phyloP scores from a whole-genome alignment of 2,329 filamentous ascomycete species.

The Aurifilum marmelostoma region DNA sequence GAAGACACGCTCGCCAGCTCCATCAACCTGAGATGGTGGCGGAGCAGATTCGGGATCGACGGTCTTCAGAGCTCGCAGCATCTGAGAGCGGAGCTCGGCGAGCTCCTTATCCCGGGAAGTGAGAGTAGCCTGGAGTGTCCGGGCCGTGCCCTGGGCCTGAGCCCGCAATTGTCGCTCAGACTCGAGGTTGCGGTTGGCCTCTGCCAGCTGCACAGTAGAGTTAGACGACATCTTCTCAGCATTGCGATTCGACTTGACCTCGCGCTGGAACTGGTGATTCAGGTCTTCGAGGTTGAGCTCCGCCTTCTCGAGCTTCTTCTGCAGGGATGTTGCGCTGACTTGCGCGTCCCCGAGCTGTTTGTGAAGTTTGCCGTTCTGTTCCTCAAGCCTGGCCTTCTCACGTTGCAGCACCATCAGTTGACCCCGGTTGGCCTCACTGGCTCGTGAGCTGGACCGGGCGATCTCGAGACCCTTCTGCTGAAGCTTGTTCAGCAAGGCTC shows the following conservation, averaged over 20 bases:
- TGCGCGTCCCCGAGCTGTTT: conserved; percentile 87
- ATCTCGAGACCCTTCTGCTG: conserved; percentile 98
- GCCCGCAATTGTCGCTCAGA: conserved; percentile 83
- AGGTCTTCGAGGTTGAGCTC: conserved; percentile 87
- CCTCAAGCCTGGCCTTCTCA: conserved; percentile 82
- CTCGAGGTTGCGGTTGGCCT: conserved; percentile 86
- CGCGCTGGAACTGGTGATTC: conserved; percentile 86
- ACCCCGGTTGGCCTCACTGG: conserved; percentile 78
- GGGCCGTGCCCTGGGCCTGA: conserved; percentile 84
- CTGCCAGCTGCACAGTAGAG: conserved; percentile 80
- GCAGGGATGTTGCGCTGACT: conserved; percentile 77
- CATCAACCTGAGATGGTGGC: conserved; percentile 62
- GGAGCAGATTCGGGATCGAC: conserved; percentile 77
- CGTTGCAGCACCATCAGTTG: conserved; percentile 76
- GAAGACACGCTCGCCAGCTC: conserved; percentile 64
- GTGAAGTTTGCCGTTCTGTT: conserved; percentile 78
- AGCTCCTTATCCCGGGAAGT: conserved; percentile 83
- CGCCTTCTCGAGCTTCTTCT: conserved; percentile 94
- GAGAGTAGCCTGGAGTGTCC: conserved; percentile 77
- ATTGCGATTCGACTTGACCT: conserved; percentile 86
- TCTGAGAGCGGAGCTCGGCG: conserved; percentile 75
- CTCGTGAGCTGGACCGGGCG: conserved; percentile 83
- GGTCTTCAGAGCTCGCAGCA: conserved; percentile 81
- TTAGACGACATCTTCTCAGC: conserved; percentile 87
- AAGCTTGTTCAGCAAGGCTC: conserved; percentile 91